Evolutionary conservation across 2,329 filamentous ascomycete species (phyloP), one percentile per base, ranked within the genome.

Genomic region (Penicillium crustosum): DNA sequence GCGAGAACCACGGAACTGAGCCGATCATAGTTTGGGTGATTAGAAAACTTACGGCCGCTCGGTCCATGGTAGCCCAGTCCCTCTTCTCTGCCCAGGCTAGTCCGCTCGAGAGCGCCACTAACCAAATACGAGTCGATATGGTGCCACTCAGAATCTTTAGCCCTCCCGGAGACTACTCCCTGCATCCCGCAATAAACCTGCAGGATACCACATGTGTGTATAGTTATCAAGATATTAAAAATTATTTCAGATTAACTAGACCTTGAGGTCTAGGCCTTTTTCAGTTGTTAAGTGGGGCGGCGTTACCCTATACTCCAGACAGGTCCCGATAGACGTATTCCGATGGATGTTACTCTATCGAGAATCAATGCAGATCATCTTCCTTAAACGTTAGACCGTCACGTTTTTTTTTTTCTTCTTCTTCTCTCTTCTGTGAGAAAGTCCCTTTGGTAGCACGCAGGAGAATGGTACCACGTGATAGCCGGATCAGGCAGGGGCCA

Each of bases 11-110:
- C 58, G 65, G 65, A 54, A 54, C 59, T 35, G 12, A 55, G 59
- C 36, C 58, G 64, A 67, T 66, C 64, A 56, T 49, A 61, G 62
- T 59, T 63, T 63, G 63, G 59, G 58, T 38, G 47, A 57, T 49
- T 44, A 45, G 45, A 58, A 66, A 67, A 65, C 60, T 63, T 59
- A 49, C 43, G 36, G 19, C 29, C 36, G 39, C 13, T 29, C 35
- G 45, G 27, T 49, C 53, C 36, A 59, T 55, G 57, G 44, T 57
- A 43, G 31, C 13, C 35, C 41, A 35, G 17, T 43, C 12, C 36
- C 23, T 19, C 36, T 25, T 25, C 5, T 25, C 25, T 25, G 5
- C 25, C 25, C 5, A 25, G 5, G 49, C 29, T 17, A 33, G 33
- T 42, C 27, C 21, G 25, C n/a, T 38, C 33, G 10, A 49, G 44